phyloP scores from a whole-genome alignment of 2,329 filamentous ascomycete genomes.

The Chrysosporium queenslandicum region DNA sequence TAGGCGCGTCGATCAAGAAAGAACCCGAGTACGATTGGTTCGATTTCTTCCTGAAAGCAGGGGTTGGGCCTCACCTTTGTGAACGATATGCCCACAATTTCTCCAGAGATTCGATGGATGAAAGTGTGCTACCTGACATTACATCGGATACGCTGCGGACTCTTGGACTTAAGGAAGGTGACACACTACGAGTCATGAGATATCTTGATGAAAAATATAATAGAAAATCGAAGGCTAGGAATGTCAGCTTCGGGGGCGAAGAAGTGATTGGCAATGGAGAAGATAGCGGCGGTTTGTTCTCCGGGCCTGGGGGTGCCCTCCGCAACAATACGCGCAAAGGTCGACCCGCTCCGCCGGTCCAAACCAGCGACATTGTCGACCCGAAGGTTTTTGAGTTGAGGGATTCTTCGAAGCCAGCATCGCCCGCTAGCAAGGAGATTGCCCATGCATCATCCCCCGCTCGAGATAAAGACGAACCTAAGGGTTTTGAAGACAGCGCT shows the following conservation, averaged over 20 bases:
- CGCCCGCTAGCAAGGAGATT: slow-evolving; percentile 40
- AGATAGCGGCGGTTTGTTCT: slow-evolving; percentile 65
- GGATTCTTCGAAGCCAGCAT: slow-evolving; percentile 36
- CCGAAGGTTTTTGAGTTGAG: slow-evolving; percentile 70
- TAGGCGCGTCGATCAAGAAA: slow-evolving; percentile 29
- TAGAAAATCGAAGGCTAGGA: slow-evolving; percentile 51
- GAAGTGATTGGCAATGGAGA: slow-evolving; percentile 51
- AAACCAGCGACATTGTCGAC: slow-evolving; percentile 77
- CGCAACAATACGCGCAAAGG: slow-evolving; percentile 93
- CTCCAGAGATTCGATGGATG: slow-evolving; percentile 84
- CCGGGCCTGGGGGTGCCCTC: slow-evolving; percentile 79
- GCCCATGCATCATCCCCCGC: slow-evolving; percentile 41
- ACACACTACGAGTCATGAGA: slow-evolving; percentile 93
- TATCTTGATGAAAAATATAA: slow-evolving; percentile 70
- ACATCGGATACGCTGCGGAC: slow-evolving; percentile 72
- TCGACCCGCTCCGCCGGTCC: slow-evolving; percentile 73
- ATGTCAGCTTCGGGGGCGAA: slow-evolving; percentile 44
- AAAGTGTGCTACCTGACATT: slow-evolving; percentile 83
- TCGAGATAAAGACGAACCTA: slow-evolving; percentile 40
- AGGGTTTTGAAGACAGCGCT: slow-evolving; percentile 88
- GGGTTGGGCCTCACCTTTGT: slow-evolving; percentile 84
- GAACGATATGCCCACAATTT: slow-evolving; percentile 91
- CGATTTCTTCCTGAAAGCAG: slow-evolving; percentile 89
- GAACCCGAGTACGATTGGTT: slow-evolving; percentile 88
- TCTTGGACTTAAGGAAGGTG: slow-evolving; percentile 86